phyloP scores from a whole-genome alignment of 768 basidiomycete species.

The Tricholoma sp. region DNA sequence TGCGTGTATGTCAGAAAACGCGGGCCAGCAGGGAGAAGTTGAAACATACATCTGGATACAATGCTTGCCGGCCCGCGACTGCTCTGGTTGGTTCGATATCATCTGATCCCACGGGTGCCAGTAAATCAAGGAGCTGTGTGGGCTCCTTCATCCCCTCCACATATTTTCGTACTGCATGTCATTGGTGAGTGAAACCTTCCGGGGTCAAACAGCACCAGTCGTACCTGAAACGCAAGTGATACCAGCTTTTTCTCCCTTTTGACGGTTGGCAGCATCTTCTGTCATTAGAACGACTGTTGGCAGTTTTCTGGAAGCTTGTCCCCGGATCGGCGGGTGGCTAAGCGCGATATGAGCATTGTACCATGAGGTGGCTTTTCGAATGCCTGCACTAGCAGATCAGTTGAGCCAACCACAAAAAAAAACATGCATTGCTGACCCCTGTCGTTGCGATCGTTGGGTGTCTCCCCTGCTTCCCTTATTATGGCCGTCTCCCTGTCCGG shows the following conservation, averaged over 20 bases:
- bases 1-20: neutral
- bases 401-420: neutral
- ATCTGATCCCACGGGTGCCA: conserved; percentile 64
- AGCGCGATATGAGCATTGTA: conserved; percentile 70
- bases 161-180: conserved; percentile 63
- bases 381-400: conserved; percentile 46
- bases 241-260: conserved; percentile 64
- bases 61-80: conserved; percentile 43
- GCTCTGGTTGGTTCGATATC: conserved; percentile 61
- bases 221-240: conserved; percentile 62
- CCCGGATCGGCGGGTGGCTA: conserved; percentile 46
- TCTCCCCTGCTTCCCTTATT: conserved; percentile 70
- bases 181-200: neutral
- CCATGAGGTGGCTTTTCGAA: conserved; percentile 84
- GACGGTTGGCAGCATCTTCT: conserved; percentile 82
- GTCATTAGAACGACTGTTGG: conserved; percentile 79
- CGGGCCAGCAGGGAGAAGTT: neutral
- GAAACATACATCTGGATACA: conserved; percentile 69
- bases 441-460: conserved; percentile 93
- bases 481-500: conserved; percentile 69
- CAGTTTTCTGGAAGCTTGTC: conserved; percentile 35
- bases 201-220: conserved; percentile 2
- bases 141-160: conserved; percentile 69
- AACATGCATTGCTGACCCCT: conserved; percentile 50
- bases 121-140: conserved; percentile 70